Percentiles rank a stretch among this genome's conserved stretches.
Conservation (phyloP, 306 rosid species). For the Vigna hirtella region DNA sequence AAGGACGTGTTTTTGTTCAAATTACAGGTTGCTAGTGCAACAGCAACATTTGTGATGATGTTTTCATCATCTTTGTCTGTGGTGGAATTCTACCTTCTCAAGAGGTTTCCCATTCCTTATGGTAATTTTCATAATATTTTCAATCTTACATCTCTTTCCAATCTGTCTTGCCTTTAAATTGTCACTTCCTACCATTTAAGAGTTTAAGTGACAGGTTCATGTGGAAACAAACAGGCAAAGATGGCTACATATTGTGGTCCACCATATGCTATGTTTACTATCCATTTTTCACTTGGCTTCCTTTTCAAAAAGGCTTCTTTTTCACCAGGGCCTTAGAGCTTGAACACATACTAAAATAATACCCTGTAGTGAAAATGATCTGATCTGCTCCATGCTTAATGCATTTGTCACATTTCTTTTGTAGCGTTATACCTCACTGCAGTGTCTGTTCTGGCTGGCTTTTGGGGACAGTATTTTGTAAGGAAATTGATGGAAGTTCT, state of each 20-base stretch:
- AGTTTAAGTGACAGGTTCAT: conserved; percentile 6
- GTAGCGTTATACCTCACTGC: conserved; percentile 78
- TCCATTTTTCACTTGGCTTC: background rate
- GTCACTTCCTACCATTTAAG: background rate
- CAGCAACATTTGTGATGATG: conserved; percentile 95
- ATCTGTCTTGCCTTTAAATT: background rate
- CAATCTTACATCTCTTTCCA: conserved; percentile 2
- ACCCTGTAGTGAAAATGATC: background rate
- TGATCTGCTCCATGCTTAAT: background rate
- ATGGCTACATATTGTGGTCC: background rate
- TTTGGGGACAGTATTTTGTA: conserved; percentile 75
- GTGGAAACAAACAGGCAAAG: background rate
- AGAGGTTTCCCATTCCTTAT: conserved; percentile 86
- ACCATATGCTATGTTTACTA: background rate
- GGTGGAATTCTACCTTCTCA: conserved; percentile 87
- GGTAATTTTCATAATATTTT: conserved; percentile 55
- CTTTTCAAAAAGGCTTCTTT: too few species aligned
- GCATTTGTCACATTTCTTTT: background rate
- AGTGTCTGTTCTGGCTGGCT: conserved; percentile 84
- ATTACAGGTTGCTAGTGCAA: conserved; percentile 88
- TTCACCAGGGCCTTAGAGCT: too few species aligned
- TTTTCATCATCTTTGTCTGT: conserved; percentile 89
- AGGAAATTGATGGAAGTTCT: conserved; percentile 67
- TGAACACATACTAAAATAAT: background rate
- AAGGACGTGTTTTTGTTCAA: background rate